These are phyloP conservation scores for Cystoderma amianthinum DNA, from an alignment of 768 basidiomycete genomes.

Conservation along the genomic window DNA sequence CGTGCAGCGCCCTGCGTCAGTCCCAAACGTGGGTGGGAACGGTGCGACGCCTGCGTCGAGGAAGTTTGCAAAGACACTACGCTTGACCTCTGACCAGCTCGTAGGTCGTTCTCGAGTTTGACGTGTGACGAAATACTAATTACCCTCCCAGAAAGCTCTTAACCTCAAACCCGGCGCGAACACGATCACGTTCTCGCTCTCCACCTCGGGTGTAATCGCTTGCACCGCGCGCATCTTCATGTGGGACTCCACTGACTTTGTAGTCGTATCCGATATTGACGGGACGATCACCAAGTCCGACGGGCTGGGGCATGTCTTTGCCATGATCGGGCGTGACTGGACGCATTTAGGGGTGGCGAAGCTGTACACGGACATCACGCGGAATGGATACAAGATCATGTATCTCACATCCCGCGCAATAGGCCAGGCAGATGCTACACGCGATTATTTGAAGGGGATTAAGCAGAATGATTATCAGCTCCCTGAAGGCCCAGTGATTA, in stretches of 20 bases:
- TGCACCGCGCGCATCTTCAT: constrained; percentile 93
- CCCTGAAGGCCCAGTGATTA: constrained; percentile 97
- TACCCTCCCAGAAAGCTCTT: constrained; percentile 61
- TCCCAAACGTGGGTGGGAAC: neutral
- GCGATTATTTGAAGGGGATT: constrained; percentile 91
- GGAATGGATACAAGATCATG: constrained; percentile 97
- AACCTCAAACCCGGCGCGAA: constrained; percentile 85
- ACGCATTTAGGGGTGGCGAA: constrained; percentile 97
- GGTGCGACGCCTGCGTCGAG: constrained; percentile 11
- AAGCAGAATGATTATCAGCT: constrained; percentile 93
- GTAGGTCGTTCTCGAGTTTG: constrained; percentile 34
- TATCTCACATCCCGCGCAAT: constrained; percentile 96
- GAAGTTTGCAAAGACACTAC: constrained; percentile 86
- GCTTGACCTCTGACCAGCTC: constrained; percentile 91
- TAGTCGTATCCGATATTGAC: constrained; percentile 96
- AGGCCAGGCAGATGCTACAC: constrained; percentile 94
- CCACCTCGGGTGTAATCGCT: constrained; percentile 71
- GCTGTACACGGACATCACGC: constrained; percentile 89
- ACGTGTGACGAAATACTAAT: neutral
- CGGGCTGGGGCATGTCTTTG: constrained; percentile 93
- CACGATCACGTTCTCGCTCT: constrained; percentile 88
- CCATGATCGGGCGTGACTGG: constrained; percentile 98
- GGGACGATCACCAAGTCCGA: constrained; percentile 99
- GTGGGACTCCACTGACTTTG: constrained; percentile 86
- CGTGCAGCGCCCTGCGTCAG: constrained; percentile 14